Evolutionary conservation across 176 grass and related monocot genomes (phyloP), one percentile per base, ranked within the genome.

Genomic region (Ampelocalamus luodianensis): DNA sequence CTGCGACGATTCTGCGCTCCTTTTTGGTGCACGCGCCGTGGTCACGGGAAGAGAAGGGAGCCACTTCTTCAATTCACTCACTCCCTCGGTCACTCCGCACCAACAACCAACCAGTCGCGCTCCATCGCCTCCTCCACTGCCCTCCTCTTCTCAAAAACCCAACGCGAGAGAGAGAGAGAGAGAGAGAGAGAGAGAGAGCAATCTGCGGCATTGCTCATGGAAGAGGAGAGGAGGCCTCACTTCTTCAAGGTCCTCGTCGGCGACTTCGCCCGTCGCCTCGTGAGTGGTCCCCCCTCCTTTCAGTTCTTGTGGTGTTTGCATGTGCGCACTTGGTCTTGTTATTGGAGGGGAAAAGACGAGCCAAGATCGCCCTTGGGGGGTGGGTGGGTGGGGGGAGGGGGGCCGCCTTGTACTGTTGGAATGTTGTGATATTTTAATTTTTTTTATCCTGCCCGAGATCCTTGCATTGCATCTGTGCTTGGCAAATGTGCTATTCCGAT

Each of bases 191-290:
- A 69, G 34, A 39, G 68, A 40, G 56, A 66, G 71, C 46, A 29
- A 29, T 79, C 81, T 12, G 46, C 59, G 14, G 66, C 34, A 34
- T 20, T 20, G 24, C 37, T 55, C 70, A 88, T 85, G 82, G 82
- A 66, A 14, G 86, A 62, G 37, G 55, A 32, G 65, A 81, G 58
- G 77, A 80, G 45, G 82, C 82, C 54, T 69, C 90, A 64, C 9
- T 87, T 90, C 90, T 81, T 81, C 71, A 88, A 91, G 86, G 71
- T 88, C 70, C 71, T 91, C 85, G 8, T 85, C 58, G 81, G 71
- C 65, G 71, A 83, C 64, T 82, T 88, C 65, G 38, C 65, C 71
- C 71, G 81, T 32, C 78, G 82, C 65, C 51, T 82, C 82, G 86
- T 88, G 75, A 87, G 89, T 73, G 50, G 6, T 42, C 58, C 62